Evolutionary conservation across 495 filamentous ascomycete genomes (phyloP), one percentile per base, ranked within the genome.

Genomic region (Monascus purpureus): DNA sequence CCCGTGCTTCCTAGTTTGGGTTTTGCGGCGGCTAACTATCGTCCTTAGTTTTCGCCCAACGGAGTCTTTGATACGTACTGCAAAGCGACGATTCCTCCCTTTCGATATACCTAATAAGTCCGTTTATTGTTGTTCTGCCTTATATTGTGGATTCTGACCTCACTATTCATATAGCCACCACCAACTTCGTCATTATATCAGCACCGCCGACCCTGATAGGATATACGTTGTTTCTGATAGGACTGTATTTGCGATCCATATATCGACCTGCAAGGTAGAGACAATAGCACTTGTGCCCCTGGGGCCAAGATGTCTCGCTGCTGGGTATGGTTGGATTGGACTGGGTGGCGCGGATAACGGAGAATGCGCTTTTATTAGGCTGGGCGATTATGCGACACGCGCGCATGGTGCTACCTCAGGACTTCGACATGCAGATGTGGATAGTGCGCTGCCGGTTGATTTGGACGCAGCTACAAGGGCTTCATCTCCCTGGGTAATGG

Each of bases 171-270:
- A n/a, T 51, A 94, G 87, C 40, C 90, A 97, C 54, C 81, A 76
- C 63, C 90, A 97, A 57, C 71, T 97, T 29, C 82, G 86, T 31
- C 85, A 92, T 42, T 75, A 93, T 40, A 78, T 96, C 46, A 88
- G 80, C 52, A 78, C 75, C 17, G 77, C 82, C 32, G 70, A 76
- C 36, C 69, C 73, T 14, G 72, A 84, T 55, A 52, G 73, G 40
- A 68, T 97, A 42, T 93, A 86, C 62, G 90, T 88, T 43, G 82
- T 84, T 31, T 72, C 68, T 45, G 75, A 78, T 31, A 53, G 69
- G 41, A 70, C 86, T 28, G 65, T 97, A 25, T 83, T 77, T 52
- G 68, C 67, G 4, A 67, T 92, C 13, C 70, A 90, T 37, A 72
- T 80, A 4, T 66, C 67, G 29, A 76, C 80, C 1, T 69, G 69